Conservation (phyloP, 495 filamentous ascomycete species). For the Penicillium robsamsonii region DNA sequence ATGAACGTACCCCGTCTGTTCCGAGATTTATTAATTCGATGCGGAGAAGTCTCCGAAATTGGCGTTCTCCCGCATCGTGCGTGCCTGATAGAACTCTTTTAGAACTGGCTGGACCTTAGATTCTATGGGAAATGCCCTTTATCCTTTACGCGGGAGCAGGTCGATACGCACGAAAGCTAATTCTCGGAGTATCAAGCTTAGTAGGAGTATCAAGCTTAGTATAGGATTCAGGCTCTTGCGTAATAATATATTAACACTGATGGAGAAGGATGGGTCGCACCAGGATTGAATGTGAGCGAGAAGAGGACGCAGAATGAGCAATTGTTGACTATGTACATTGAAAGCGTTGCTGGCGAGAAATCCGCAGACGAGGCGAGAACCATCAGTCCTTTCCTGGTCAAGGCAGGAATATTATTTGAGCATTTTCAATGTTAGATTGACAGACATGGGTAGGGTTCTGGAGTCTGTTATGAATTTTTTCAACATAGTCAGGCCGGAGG, state of each 20-base stretch:
- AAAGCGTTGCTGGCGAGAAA: constrained; percentile 25
- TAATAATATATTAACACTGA: constrained; percentile 38
- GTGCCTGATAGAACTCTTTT: constrained; percentile 35
- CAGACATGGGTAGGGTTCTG: constrained; percentile 1
- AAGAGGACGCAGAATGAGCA: constrained; percentile 31
- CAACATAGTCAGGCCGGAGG: not conserved
- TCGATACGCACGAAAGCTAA: constrained; percentile 25
- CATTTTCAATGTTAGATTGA: not conserved
- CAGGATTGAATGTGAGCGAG: constrained; percentile 30
- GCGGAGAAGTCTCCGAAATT: constrained; percentile 30
- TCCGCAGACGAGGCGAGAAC: constrained; percentile 27
- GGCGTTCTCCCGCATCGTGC: constrained; percentile 35
- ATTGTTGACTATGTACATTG: constrained; percentile 29
- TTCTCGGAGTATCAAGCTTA: no score
- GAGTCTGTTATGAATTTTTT: constrained; percentile 2
- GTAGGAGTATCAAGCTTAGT: constrained; percentile 32
- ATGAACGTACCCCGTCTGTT: constrained; percentile 31
- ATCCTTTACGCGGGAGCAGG: constrained; percentile 28
- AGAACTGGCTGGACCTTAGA: constrained; percentile 31
- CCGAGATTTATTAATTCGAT: constrained; percentile 36
- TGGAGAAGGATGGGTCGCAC: constrained; percentile 38
- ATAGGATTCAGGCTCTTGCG: constrained; percentile 31
- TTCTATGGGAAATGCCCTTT: constrained; percentile 31
- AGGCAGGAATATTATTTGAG: constrained; percentile 4
- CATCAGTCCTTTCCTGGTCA: constrained; percentile 35